phyloP scores from a whole-genome alignment of 2,329 filamentous ascomycete species.

The Tolypocladium sp. region DNA sequence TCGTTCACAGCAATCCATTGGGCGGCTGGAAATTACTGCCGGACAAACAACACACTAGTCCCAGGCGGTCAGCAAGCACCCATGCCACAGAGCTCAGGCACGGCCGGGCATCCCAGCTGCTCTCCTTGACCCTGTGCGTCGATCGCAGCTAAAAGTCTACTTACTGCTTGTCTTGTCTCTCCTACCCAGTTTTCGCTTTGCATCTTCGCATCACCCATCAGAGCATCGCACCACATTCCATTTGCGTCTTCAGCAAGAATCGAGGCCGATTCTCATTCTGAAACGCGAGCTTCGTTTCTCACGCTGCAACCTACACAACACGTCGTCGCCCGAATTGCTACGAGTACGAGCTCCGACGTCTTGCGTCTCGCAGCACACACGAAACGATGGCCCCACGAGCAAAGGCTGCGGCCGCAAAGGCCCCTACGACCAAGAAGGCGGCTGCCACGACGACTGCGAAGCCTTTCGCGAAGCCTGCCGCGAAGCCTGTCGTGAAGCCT shows the following conservation, averaged over 20 bases:
- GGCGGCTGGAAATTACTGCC: constrained; percentile 2
- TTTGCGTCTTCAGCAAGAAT: neutral
- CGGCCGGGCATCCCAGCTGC: neutral
- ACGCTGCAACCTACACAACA: neutral
- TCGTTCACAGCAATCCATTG: neutral
- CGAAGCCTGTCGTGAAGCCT: constrained; percentile 27
- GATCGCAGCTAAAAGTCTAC: neutral
- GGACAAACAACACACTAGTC: constrained; percentile 1
- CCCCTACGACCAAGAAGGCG: constrained; percentile 16
- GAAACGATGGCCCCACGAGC: constrained; percentile 22
- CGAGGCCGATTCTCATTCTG: neutral
- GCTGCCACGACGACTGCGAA: constrained; percentile 8
- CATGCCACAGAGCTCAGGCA: neutral
- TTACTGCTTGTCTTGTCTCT: neutral
- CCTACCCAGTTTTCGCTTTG: neutral
- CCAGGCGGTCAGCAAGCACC: neutral
- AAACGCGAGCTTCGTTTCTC: neutral
- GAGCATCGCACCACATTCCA: neutral
- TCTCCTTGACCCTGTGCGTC: neutral
- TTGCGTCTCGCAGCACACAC: neutral
- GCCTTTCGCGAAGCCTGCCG: constrained; percentile 10
- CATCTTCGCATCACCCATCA: neutral
- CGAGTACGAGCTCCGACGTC: neutral
- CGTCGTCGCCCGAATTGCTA: neutral
- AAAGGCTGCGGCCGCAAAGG: constrained; percentile 15